Evolutionary conservation across 768 basidiomycete species (phyloP).

Genomic region (Dendrothele bispora): DNA sequence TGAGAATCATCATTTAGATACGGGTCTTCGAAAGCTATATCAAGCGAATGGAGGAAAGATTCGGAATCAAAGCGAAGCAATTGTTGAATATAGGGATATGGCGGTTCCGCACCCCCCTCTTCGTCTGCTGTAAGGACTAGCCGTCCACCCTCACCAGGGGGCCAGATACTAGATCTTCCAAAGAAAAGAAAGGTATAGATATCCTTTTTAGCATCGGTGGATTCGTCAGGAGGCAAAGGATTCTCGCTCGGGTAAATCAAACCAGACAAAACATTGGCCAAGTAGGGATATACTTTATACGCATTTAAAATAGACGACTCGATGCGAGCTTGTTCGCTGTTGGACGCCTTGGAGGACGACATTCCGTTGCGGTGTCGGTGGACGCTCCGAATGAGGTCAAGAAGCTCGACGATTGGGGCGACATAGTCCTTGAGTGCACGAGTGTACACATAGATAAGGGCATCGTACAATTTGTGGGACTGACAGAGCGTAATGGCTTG

Average conservation of each 20-base stretch:
- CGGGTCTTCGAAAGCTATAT: constrained; percentile 92
- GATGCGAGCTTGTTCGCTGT: constrained; percentile 32
- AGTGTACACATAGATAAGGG: constrained; percentile 92
- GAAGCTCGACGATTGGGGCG: constrained; percentile 82
- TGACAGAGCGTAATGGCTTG: constrained; percentile 89
- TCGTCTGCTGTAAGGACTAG: constrained; percentile 76
- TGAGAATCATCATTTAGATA: constrained; percentile 80
- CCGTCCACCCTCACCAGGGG: constrained; percentile 65
- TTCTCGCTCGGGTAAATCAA: constrained; percentile 85
- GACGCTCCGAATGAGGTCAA: constrained; percentile 73
- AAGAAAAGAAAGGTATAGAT: constrained; percentile 86
- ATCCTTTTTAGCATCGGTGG: constrained; percentile 64
- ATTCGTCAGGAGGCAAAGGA: constrained; percentile 63
- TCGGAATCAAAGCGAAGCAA: constrained; percentile 90
- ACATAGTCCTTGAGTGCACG: constrained; percentile 86
- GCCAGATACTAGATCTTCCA: constrained; percentile 79
- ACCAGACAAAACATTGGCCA: constrained; percentile 79
- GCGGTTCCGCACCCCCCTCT: constrained; percentile 73
- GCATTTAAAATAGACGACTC: constrained; percentile 70
- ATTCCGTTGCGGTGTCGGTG: constrained; percentile 50
- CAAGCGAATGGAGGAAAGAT: constrained; percentile 89
- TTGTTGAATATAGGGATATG: constrained; percentile 86
- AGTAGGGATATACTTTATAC: constrained; percentile 90
- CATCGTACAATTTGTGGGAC: constrained; percentile 82
- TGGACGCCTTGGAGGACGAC: constrained; percentile 29